These are phyloP conservation scores for Aspergillus ochraceus DNA, from an alignment of 2,329 filamentous ascomycete genomes.

Conservation along the genomic window DNA sequence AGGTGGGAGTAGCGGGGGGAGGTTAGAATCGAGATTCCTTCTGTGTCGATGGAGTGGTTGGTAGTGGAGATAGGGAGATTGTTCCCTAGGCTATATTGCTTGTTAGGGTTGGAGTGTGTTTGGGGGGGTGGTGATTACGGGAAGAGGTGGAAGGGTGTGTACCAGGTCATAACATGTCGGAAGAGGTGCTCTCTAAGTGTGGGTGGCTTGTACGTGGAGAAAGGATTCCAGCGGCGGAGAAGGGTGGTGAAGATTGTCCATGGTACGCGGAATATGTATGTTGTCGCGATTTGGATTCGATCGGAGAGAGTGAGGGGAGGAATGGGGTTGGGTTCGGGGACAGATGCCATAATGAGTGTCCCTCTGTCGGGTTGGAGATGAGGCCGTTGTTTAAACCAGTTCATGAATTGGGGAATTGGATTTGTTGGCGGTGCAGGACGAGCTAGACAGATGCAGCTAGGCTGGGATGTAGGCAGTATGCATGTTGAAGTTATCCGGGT, in stretches of 20 bases:
- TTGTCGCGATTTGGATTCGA: slow-evolving; percentile 9
- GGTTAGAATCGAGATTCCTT: slow-evolving; percentile 3
- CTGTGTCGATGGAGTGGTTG: slow-evolving; percentile 5
- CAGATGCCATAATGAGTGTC: not conserved
- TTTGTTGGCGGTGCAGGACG: too few relatives aligned
- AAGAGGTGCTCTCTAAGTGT: slow-evolving; percentile 16
- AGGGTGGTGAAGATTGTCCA: slow-evolving; percentile 16
- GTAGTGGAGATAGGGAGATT: slow-evolving; percentile 11
- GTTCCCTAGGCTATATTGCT: slow-evolving; percentile 12
- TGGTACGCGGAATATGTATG: slow-evolving; percentile 11
- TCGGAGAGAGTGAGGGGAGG: slow-evolving; percentile 2
- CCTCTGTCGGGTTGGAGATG: too few relatives aligned
- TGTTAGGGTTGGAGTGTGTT: too few relatives aligned
- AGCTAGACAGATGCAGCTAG: not conserved
- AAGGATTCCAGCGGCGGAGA: slow-evolving; percentile 13
- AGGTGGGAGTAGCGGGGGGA: slow-evolving; percentile 15
- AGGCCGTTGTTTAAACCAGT: not conserved
- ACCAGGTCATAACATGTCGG: slow-evolving; percentile 21
- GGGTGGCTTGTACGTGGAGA: slow-evolving; percentile 13
- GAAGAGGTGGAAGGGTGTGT: not conserved
- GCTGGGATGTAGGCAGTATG: not conserved
- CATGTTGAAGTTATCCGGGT: not conserved
- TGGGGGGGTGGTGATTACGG: too few relatives aligned
- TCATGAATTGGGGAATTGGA: too few relatives aligned
- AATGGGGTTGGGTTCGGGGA: slow-evolving; percentile 11